Conservation (phyloP, 2,329 filamentous ascomycete genomes). For the Calonectria henricotiae region DNA sequence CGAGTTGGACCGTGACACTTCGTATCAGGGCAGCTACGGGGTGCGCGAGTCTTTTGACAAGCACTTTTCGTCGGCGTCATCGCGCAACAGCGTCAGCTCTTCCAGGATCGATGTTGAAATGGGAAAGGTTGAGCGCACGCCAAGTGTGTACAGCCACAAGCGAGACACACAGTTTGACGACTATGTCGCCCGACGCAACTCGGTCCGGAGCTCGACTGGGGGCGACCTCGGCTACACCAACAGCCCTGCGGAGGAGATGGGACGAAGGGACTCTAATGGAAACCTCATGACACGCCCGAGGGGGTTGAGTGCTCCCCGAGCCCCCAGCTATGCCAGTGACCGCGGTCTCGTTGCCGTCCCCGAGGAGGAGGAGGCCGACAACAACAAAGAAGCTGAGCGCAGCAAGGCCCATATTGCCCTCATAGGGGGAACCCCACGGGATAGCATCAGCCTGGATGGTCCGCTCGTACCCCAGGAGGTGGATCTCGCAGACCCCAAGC, state of each 20-base stretch:
- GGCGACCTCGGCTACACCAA: constrained; percentile 54
- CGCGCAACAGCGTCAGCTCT: constrained; percentile 55
- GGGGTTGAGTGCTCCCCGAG: constrained; percentile 52
- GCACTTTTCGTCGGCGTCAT: constrained; percentile 49
- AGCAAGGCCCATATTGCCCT: constrained; percentile 53
- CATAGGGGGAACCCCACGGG: constrained; percentile 48
- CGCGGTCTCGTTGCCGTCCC: constrained; percentile 59
- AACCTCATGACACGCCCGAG: constrained; percentile 46
- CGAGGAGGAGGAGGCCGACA: constrained; percentile 57
- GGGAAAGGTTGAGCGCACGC: constrained; percentile 47
- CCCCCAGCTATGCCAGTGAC: constrained; percentile 59
- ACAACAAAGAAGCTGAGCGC: constrained; percentile 43
- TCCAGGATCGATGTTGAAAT: constrained; percentile 47
- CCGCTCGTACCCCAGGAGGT: constrained; percentile 47
- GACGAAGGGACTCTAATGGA: constrained; percentile 34
- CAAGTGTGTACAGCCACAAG: constrained; percentile 62
- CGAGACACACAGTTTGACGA: constrained; percentile 67
- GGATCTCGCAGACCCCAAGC: constrained; percentile 52
- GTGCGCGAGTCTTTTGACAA: constrained; percentile 52
- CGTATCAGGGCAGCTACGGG: constrained; percentile 46
- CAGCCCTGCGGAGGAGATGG: constrained; percentile 20
- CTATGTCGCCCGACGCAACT: constrained; percentile 59
- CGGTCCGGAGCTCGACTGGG: constrained; percentile 50
- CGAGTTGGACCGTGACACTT: constrained; percentile 51
- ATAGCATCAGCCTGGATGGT: constrained; percentile 45